phyloP scores from a whole-genome alignment of 179 eudicot species.

The Amaranthus tricolor region DNA sequence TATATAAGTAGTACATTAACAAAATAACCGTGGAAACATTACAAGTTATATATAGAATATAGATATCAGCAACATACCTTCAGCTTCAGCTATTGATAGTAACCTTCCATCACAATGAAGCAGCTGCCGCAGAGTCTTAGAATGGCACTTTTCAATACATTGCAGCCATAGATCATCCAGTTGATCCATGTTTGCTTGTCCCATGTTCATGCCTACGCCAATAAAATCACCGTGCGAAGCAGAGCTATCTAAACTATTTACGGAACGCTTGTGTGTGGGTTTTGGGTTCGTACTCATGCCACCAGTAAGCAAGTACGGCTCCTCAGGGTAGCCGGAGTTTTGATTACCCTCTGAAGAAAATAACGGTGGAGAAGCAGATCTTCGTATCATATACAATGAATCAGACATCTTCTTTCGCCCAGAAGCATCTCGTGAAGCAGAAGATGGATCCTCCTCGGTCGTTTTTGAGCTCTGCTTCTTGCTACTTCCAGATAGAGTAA shows the following conservation, averaged over 20 bases:
- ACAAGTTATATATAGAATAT: not conserved
- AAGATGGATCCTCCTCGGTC: conserved; percentile 68
- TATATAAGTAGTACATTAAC: too few species aligned
- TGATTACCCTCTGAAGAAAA: conserved; percentile 34
- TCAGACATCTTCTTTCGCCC: conserved; percentile 43
- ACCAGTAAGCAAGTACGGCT: conserved; percentile 27
- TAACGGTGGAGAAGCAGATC: conserved; percentile 47
- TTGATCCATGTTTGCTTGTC: conserved; percentile 38
- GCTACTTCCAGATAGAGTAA: conserved; percentile 83
- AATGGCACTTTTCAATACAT: conserved; percentile 89
- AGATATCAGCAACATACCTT: conserved; percentile 45
- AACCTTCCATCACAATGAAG: conserved; percentile 79
- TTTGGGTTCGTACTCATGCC: conserved; percentile 36
- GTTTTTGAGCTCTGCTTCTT: conserved; percentile 77
- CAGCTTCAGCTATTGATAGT: conserved; percentile 72
- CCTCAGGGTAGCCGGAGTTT: conserved; percentile 35
- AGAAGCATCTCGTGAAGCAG: conserved; percentile 56
- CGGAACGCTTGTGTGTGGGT: conserved; percentile 41
- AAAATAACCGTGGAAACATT: conserved; percentile 3
- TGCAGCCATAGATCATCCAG: conserved; percentile 74
- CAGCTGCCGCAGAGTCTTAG: conserved; percentile 77
- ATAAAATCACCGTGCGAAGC: conserved; percentile 33
- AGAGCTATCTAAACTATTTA: conserved; percentile 37
- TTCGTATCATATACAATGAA: conserved; percentile 31
- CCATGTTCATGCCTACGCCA: conserved; percentile 29